Conservation (phyloP, 2,329 filamentous ascomycete species). For the Tympanopsis confertula region DNA sequence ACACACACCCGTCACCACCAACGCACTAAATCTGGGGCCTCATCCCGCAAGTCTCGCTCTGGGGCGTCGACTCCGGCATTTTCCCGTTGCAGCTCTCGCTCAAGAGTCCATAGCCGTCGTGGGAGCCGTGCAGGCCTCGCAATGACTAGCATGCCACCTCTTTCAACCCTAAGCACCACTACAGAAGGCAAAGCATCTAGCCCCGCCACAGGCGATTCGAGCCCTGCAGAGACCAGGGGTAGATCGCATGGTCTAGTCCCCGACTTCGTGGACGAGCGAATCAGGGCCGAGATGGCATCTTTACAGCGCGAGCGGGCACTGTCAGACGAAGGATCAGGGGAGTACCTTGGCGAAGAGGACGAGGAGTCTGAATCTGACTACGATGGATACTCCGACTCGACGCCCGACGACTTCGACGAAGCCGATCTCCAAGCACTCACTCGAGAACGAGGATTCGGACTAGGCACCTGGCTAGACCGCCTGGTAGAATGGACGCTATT, state of each 20-base stretch:
- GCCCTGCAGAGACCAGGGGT: slow-evolving; percentile 6
- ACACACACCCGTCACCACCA: slow-evolving; percentile 3
- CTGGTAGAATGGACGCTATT: slow-evolving; percentile 46
- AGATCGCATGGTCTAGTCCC: slow-evolving; percentile 16
- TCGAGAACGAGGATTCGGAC: slow-evolving; percentile 35
- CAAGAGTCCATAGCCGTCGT: slow-evolving; percentile 16
- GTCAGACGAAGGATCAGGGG: slow-evolving; percentile 7
- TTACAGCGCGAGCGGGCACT: slow-evolving; percentile 6
- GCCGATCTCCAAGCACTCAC: slow-evolving; percentile 38
- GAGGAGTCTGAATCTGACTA: slow-evolving; percentile 10
- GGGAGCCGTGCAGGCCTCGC: slow-evolving; percentile 17
- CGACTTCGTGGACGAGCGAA: slow-evolving; percentile 34
- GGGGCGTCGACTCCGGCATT: slow-evolving; percentile 19
- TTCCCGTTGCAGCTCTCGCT: slow-evolving; percentile 18
- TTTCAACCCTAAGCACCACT: slow-evolving; percentile 4
- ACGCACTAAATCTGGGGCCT: slow-evolving; percentile 3
- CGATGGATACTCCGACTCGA: slow-evolving; percentile 13
- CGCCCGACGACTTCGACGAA: slow-evolving; percentile 33
- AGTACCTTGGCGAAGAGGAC: no score
- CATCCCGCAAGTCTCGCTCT: slow-evolving; percentile 16
- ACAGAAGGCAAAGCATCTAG: no score
- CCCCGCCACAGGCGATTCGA: no score
- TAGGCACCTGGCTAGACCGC: slow-evolving; percentile 43
- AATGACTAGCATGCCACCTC: slow-evolving; percentile 7
- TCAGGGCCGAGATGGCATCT: slow-evolving; percentile 22